These are phyloP conservation scores for Fusarium buharicum DNA, from an alignment of 2,329 filamentous ascomycete species.

Conservation along the genomic window DNA sequence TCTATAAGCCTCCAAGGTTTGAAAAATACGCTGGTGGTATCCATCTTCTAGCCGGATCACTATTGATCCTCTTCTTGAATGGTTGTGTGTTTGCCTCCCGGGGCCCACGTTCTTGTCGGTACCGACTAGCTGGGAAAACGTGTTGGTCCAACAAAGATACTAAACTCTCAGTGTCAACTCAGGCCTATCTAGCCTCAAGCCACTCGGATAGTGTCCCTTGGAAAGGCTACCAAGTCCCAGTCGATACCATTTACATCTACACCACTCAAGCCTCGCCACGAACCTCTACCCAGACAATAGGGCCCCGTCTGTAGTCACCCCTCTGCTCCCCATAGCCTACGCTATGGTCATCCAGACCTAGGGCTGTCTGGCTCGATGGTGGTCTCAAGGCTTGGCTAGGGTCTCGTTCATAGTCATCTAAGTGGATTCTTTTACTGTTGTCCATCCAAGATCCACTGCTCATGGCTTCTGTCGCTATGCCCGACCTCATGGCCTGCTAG, in stretches of 20 bases:
- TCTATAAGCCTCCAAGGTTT: background rate
- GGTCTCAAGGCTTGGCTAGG: conserved; percentile 10
- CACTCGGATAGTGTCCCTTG: conserved; percentile 16
- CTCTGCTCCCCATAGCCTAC: conserved; percentile 2
- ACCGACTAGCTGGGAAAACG: background rate
- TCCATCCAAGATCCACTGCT: conserved; percentile 11
- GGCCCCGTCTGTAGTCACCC: conserved; percentile 27
- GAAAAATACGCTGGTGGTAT: background rate
- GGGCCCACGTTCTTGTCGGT: conserved; percentile 1
- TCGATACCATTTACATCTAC: conserved; percentile 8
- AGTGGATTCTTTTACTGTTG: conserved; percentile 2
- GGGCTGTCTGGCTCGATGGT: conserved; percentile 10
- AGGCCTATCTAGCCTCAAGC: conserved; percentile 22
- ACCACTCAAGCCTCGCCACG: background rate
- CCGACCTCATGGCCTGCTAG: conserved; percentile 26
- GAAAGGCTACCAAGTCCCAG: background rate
- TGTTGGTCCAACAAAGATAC: background rate
- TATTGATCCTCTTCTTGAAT: background rate
- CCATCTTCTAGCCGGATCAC: background rate
- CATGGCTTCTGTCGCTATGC: conserved; percentile 29
- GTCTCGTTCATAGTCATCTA: conserved; percentile 17
- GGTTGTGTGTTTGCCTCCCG: conserved; percentile 2
- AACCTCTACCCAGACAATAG: background rate
- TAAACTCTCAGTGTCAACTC: background rate
- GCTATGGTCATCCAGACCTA: conserved; percentile 12